Percentiles rank a stretch among this genome's conserved stretches.
These are phyloP conservation scores for Knufia petricola DNA, from an alignment of 2,329 filamentous ascomycete genomes.

Conservation along the genomic window DNA sequence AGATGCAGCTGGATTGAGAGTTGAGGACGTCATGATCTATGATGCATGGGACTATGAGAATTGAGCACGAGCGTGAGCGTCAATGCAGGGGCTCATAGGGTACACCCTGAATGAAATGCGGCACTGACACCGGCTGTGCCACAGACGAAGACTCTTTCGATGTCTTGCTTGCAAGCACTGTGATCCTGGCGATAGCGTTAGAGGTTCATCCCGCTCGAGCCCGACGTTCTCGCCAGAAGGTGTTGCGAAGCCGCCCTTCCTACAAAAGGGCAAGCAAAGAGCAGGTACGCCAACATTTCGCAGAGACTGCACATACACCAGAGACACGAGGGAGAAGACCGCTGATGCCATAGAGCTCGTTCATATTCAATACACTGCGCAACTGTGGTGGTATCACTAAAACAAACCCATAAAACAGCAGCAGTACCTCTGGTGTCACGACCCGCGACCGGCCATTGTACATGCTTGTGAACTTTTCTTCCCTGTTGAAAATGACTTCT, in stretches of 20 bases:
- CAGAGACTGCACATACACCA: neutral
- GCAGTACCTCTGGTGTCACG: neutral
- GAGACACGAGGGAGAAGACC: neutral
- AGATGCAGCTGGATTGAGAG: constrained; percentile 48
- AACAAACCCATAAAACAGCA: constrained; percentile 5
- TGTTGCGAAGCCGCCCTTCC: too few species aligned
- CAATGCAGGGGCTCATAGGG: neutral
- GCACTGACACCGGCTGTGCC: too few species aligned
- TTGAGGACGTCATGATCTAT: neutral
- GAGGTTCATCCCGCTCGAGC: too few species aligned
- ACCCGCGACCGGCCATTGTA: constrained; percentile 3
- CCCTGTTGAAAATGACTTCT: neutral
- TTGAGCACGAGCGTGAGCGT: neutral
- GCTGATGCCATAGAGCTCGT: neutral
- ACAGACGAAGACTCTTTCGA: too few species aligned
- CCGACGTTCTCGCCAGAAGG: too few species aligned
- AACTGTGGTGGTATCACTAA: constrained; percentile 11
- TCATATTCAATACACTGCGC: constrained; percentile 2
- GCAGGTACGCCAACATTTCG: too few species aligned
- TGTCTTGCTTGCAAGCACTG: too few species aligned
- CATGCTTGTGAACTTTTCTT: constrained; percentile 10
- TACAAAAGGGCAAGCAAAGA: too few species aligned
- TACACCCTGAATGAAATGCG: too few species aligned
- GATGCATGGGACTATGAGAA: neutral
- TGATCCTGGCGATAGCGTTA: too few species aligned